A percentile compares a stretch with the other conserved stretches of the same genome.
Evolutionary conservation across 1,139 yeast species (phyloP).

Genomic region (Taphrina populina): DNA sequence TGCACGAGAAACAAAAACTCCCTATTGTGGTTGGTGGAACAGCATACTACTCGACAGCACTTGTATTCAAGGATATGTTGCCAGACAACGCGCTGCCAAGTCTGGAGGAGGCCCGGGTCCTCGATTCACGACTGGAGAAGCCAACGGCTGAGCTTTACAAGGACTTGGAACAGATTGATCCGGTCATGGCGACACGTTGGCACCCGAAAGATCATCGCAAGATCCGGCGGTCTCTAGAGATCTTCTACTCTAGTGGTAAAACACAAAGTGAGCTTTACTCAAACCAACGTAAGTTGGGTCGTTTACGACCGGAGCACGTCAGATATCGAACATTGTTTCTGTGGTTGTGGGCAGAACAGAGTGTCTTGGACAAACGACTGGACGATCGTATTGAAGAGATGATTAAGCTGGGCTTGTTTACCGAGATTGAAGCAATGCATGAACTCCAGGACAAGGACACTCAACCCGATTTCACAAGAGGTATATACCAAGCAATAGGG

Average conservation of each 20-base stretch:
- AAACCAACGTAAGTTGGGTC: slow-evolving; percentile 51
- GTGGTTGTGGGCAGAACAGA: slow-evolving; percentile 80
- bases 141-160: slow-evolving; percentile 56
- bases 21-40: slow-evolving; percentile 97
- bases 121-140: slow-evolving; percentile 12
- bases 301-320: slow-evolving; percentile 36
- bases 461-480: slow-evolving; percentile 60
- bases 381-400: slow-evolving; percentile 80
- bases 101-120: slow-evolving; percentile 8
- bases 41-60: slow-evolving; percentile 80
- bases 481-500: slow-evolving; percentile 95
- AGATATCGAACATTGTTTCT: slow-evolving; percentile 66
- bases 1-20: slow-evolving; percentile 66
- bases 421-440: slow-evolving; percentile 64
- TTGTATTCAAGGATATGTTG: slow-evolving; percentile 64
- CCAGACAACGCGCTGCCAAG: slow-evolving; percentile 40
- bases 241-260: slow-evolving; percentile 64
- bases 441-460: slow-evolving; percentile 21
- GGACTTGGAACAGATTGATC: slow-evolving; percentile 59
- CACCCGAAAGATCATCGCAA: slow-evolving; percentile 89
- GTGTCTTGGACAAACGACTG: slow-evolving; percentile 59
- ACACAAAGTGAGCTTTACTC: slow-evolving; percentile 70
- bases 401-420: slow-evolving; percentile 66
- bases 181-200: slow-evolving; percentile 70
- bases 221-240: slow-evolving; percentile 75